A percentile compares a stretch with the other conserved stretches of the same genome.
Evolutionary conservation across 345 rosid species (phyloP).

Genomic region (Erucastrum elatum): DNA sequence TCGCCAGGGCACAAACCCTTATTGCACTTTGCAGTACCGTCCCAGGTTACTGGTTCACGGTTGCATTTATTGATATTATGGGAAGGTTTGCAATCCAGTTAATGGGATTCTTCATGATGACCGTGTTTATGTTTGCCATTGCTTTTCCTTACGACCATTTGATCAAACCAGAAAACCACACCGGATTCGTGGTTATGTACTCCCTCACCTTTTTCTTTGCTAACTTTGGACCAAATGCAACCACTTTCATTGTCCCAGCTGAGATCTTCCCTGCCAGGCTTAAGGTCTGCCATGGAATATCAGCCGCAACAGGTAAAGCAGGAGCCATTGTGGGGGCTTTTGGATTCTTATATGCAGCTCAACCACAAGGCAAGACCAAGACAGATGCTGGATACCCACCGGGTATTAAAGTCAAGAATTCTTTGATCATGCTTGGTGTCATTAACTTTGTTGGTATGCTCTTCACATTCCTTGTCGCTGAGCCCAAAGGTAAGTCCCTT

Average conservation of each 20-base stretch:
- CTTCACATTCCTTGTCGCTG: not conserved
- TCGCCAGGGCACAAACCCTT: not conserved
- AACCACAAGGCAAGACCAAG: not conserved
- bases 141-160: not conserved
- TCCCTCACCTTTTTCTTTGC: not conserved
- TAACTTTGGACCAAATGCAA: not conserved
- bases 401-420: not conserved
- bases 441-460: not conserved
- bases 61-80: not conserved
- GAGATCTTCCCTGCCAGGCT: not conserved
- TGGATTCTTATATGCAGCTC: not conserved
- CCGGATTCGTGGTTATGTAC: not conserved
- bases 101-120: constrained; percentile 2
- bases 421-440: not conserved
- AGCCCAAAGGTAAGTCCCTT: constrained; percentile 2
- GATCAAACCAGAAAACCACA: not conserved
- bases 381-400: not conserved
- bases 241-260: not conserved
- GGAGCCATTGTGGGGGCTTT: not conserved
- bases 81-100: not conserved
- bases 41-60: not conserved
- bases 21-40: not conserved
- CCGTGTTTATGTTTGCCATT: not conserved
- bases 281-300: not conserved
- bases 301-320: not conserved